These are phyloP conservation scores for Symbiodinium pilosum DNA, from an alignment of 73 alveolate genomes.

Conservation along the genomic window DNA sequence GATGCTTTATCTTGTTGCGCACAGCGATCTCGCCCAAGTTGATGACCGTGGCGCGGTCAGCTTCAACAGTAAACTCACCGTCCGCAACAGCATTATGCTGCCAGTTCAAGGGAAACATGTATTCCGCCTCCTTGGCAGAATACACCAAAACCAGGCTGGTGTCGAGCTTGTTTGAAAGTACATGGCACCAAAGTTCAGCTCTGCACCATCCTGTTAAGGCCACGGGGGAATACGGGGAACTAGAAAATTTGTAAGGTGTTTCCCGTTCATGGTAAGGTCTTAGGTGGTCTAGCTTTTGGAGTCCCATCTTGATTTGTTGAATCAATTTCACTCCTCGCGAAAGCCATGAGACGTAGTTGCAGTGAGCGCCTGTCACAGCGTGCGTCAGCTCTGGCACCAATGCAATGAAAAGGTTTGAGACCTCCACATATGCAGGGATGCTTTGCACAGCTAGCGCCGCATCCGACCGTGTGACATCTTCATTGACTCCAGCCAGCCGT, in stretches of 20 bases:
- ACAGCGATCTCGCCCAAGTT: neutral
- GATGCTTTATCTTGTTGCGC: neutral
- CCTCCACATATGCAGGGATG: slow-evolving; percentile 65
- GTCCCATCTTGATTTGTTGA: too few relatives aligned
- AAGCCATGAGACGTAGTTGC: slow-evolving; percentile 13
- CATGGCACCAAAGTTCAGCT: slow-evolving; percentile 23
- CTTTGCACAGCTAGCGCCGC: slow-evolving; percentile 38
- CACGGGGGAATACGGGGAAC: too few relatives aligned
- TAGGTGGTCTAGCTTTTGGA: too few relatives aligned
- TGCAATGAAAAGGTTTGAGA: neutral
- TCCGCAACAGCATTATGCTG: neutral
- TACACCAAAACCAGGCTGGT: neutral
- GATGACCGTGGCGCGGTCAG: slow-evolving; percentile 18
- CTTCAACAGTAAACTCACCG: slow-evolving; percentile 39
- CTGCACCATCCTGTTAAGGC: slow-evolving; percentile 48
- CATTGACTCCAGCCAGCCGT: slow-evolving; percentile 30
- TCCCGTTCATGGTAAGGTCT: too few relatives aligned
- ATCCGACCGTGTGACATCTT: slow-evolving; percentile 30
- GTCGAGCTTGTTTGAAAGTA: neutral
- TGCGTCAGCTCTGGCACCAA: slow-evolving; percentile 4
- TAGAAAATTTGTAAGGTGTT: too few relatives aligned
- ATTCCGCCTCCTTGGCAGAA: slow-evolving; percentile 8
- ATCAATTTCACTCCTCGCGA: too few relatives aligned
- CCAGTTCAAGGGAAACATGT: slow-evolving; percentile 27
- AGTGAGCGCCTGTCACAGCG: neutral